phyloP scores from a whole-genome alignment of 2,329 filamentous ascomycete species.

The Alternaria brassicicola region DNA sequence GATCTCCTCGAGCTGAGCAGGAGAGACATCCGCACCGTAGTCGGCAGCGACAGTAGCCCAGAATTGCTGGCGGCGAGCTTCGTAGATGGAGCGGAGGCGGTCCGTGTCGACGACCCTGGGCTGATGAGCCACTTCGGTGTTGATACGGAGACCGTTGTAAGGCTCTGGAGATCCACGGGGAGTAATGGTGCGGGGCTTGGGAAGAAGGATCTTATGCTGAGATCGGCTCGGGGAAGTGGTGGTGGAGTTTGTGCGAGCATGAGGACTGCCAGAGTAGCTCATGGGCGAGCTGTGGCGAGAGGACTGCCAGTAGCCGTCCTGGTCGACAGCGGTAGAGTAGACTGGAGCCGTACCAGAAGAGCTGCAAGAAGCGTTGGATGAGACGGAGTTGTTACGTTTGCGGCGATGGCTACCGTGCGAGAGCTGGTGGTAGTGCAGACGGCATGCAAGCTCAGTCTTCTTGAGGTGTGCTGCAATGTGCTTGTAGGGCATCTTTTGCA shows the following conservation, averaged over 20 bases:
- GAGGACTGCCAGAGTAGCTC: slow-evolving; percentile 53
- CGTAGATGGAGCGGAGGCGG: slow-evolving; percentile 73
- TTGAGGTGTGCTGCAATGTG: slow-evolving; percentile 84
- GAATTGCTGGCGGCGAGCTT: slow-evolving; percentile 71
- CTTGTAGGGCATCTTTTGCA: slow-evolving; percentile 91
- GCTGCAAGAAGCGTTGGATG: slow-evolving; percentile 57
- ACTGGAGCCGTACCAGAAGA: slow-evolving; percentile 43
- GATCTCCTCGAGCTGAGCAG: slow-evolving; percentile 71
- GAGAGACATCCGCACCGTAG: slow-evolving; percentile 69
- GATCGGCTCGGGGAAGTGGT: slow-evolving; percentile 63
- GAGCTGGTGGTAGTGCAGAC: slow-evolving; percentile 85
- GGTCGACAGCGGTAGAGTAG: slow-evolving; percentile 49
- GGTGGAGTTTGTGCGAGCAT: slow-evolving; percentile 39
- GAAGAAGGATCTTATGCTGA: slow-evolving; percentile 60
- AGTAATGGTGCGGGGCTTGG: slow-evolving; percentile 63
- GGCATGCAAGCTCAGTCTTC: slow-evolving; percentile 87
- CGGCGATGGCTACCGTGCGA: slow-evolving; percentile 81
- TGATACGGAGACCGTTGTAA: slow-evolving; percentile 50
- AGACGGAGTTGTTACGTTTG: slow-evolving; percentile 74
- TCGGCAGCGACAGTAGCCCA: slow-evolving; percentile 75
- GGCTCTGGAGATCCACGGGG: slow-evolving; percentile 48
- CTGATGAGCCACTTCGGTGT: slow-evolving; percentile 53
- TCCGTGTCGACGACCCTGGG: slow-evolving; percentile 65
- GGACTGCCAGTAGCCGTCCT: slow-evolving; percentile 46
- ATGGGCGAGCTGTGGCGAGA: slow-evolving; percentile 50